These are phyloP conservation scores for Beta corolliflora DNA, from an alignment of 179 eudicot species.

Conservation along the genomic window DNA sequence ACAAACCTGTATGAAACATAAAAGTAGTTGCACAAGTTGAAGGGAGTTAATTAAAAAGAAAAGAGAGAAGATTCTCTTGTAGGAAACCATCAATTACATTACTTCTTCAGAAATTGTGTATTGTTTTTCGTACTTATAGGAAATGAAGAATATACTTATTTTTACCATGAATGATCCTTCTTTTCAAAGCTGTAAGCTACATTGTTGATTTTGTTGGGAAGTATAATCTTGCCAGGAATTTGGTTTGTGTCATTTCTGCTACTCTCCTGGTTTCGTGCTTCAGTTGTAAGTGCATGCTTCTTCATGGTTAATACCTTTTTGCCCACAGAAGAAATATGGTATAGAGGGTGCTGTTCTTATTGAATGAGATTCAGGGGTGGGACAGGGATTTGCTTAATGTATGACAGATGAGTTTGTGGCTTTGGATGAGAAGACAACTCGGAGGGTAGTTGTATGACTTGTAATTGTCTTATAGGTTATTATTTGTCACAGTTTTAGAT, in stretches of 20 bases:
- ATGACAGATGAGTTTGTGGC: constrained; percentile 37
- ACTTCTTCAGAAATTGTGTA: not conserved
- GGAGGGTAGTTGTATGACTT: constrained; percentile 24
- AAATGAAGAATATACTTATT: not conserved
- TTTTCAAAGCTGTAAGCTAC: constrained; percentile 42
- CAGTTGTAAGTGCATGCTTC: constrained; percentile 22
- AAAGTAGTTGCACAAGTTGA: not conserved
- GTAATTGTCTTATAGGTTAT: not conserved
- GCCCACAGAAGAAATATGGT: not conserved
- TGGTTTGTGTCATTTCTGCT: constrained; percentile 28
- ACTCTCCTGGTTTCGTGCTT: constrained; percentile 23
- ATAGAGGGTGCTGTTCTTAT: constrained; percentile 11
- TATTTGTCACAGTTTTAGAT: constrained; percentile 3
- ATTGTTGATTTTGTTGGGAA: constrained; percentile 30
- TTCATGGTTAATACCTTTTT: constrained; percentile 5
- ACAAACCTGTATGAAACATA: constrained; percentile 44
- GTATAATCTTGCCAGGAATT: constrained; percentile 24
- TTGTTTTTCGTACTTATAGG: not conserved
- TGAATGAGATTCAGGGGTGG: constrained; percentile 27
- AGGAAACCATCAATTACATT: not conserved
- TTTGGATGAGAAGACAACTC: constrained; percentile 14
- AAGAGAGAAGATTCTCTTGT: not conserved
- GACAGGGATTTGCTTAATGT: constrained; percentile 34
- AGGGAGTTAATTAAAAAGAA: not conserved
- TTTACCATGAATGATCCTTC: constrained; percentile 58